A percentile compares a stretch with the other conserved stretches of the same genome.
Evolutionary conservation across 129 eudicot species (phyloP).

Genomic region (Flaveria robusta): DNA sequence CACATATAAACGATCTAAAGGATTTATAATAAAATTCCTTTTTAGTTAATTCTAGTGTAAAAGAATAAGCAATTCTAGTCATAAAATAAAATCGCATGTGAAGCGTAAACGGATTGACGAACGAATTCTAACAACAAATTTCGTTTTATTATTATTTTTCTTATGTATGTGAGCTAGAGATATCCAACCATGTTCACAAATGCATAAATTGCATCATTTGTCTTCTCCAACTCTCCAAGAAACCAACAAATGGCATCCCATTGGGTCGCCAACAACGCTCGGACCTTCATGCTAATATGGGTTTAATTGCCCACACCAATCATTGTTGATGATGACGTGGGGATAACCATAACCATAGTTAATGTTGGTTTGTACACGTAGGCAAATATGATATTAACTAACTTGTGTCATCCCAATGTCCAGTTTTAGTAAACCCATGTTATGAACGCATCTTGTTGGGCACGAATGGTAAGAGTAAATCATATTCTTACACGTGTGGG

Average conservation of each 20-base stretch:
- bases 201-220: not conserved
- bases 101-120: too few relatives aligned
- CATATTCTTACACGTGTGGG: slow-evolving; percentile 17
- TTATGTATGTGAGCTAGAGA: too few relatives aligned
- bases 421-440: not conserved
- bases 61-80: too few relatives aligned
- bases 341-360: not conserved
- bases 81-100: too few relatives aligned
- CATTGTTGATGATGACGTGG: slow-evolving; percentile 6
- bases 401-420: not conserved
- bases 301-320: not conserved
- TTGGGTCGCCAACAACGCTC: not conserved
- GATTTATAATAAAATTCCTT: too few relatives aligned
- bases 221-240: not conserved
- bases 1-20: too few relatives aligned
- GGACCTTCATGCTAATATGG: not conserved
- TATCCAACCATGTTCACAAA: too few relatives aligned
- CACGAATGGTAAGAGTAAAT: not conserved
- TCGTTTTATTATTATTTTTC: too few relatives aligned
- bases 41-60: too few relatives aligned
- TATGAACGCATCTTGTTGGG: slow-evolving; percentile 4
- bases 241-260: not conserved
- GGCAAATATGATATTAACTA: not conserved
- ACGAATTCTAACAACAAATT: too few relatives aligned
- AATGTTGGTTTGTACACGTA: slow-evolving; percentile 17